These are phyloP conservation scores for Stentor roeselii DNA, from an alignment of 73 alveolate genomes.

Conservation along the genomic window DNA sequence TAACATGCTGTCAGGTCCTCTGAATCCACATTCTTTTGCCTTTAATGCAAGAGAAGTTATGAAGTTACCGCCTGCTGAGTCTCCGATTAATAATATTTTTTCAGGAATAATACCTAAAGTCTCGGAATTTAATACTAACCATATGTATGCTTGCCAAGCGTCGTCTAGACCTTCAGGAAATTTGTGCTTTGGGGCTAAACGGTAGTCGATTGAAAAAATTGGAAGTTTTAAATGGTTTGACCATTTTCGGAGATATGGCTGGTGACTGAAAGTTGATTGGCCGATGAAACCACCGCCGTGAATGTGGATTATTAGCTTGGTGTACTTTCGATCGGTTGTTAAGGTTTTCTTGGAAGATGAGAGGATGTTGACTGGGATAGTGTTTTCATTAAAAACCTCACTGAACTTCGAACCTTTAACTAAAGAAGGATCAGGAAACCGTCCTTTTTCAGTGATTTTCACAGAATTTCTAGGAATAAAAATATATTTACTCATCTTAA, in stretches of 20 bases:
- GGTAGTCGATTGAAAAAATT: conserved; percentile 67
- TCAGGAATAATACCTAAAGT: conserved; percentile 41
- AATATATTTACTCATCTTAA: neutral
- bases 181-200: conserved; percentile 67
- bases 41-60: conserved; percentile 49
- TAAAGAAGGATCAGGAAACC: no score
- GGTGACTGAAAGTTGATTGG: conserved; percentile 86
- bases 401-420: no score
- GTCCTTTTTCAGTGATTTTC: neutral
- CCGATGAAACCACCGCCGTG: conserved; percentile 99
- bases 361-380: no score
- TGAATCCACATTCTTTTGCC: neutral
- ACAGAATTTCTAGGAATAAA: conserved; percentile 24
- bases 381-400: no score
- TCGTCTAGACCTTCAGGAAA: conserved; percentile 79
- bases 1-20: conserved; percentile 26
- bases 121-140: conserved; percentile 62
- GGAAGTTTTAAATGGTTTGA: conserved; percentile 65
- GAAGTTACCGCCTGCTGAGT: conserved; percentile 85
- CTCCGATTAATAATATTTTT: conserved; percentile 72
- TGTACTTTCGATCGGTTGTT: no score
- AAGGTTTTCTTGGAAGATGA: no score
- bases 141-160: conserved; percentile 75
- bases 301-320: conserved; percentile 66
- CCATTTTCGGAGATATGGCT: conserved; percentile 85